phyloP scores from a whole-genome alignment of 1,284 basidiomycete species.

The Pterulicium gracile region DNA sequence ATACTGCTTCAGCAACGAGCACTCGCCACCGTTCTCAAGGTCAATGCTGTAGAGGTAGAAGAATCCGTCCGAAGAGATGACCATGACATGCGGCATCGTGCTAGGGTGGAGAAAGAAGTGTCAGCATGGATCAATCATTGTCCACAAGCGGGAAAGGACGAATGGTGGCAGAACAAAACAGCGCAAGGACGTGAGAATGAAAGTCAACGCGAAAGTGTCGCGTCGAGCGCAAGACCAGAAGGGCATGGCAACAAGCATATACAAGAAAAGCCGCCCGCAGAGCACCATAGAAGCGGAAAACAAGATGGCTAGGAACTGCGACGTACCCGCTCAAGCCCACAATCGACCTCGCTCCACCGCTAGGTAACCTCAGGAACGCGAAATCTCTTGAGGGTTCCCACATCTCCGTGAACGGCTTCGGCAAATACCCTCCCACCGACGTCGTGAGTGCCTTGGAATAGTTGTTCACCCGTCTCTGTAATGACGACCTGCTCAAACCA shows the following conservation, averaged over 20 bases:
- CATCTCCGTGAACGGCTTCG: slow-evolving; percentile 86
- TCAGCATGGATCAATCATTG: background rate
- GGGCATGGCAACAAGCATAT: too few relatives aligned
- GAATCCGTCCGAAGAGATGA: slow-evolving; percentile 89
- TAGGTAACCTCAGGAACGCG: slow-evolving; percentile 85
- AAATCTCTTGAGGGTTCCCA: slow-evolving; percentile 98
- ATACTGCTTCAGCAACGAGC: slow-evolving; percentile 89
- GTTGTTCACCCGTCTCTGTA: background rate
- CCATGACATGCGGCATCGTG: slow-evolving; percentile 95
- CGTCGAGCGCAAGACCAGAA: too few relatives aligned
- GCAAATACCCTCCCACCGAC: slow-evolving; percentile 84
- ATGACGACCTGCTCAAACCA: too few relatives aligned
- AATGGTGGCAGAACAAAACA: too few relatives aligned
- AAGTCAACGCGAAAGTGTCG: too few relatives aligned
- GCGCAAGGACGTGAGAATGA: too few relatives aligned
- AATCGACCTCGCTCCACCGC: slow-evolving; percentile 68
- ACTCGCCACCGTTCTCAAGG: slow-evolving; percentile 93
- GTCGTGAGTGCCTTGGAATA: slow-evolving; percentile 46
- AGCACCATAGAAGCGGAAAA: too few relatives aligned
- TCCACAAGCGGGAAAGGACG: slow-evolving; percentile 3
- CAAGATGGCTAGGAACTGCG: too few relatives aligned
- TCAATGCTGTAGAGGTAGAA: slow-evolving; percentile 97
- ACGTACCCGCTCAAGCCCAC: slow-evolving; percentile 81
- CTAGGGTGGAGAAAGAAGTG: slow-evolving; percentile 32
- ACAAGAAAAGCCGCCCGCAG: too few relatives aligned